Conservation (phyloP, 208 protist species). For the Tritrichomonas foetus region DNA sequence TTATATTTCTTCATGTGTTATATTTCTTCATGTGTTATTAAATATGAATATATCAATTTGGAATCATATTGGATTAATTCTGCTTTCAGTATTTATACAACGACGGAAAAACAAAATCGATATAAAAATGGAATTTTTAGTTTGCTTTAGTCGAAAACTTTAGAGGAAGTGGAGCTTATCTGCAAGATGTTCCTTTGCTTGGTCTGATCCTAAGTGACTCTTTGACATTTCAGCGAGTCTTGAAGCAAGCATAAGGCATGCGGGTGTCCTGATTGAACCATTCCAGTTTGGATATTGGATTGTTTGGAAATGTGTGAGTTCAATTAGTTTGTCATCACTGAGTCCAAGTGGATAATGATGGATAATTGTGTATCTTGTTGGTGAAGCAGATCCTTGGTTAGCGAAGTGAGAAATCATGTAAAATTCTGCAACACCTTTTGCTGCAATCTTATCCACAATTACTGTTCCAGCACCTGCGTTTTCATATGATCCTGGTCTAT, state of each 20-base stretch:
- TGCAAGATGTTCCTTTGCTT: neutral
- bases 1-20: no score
- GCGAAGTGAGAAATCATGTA: neutral
- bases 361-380: slow-evolving; percentile 37
- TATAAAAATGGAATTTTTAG: no score
- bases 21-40: no score
- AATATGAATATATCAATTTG: no score
- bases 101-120: no score
- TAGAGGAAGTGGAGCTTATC: neutral
- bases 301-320: neutral
- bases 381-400: neutral
- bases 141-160: no score
- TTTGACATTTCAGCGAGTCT: neutral
- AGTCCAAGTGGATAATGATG: neutral
- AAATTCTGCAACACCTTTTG: neutral
- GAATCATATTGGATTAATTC: no score
- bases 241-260: neutral
- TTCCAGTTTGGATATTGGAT: slow-evolving; percentile 7
- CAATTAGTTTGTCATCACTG: neutral
- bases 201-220: neutral
- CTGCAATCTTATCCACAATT: neutral
- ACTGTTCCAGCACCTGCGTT: neutral
- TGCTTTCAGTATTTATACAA: no score
- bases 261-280: neutral
- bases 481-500: neutral